Evolutionary conservation across 768 basidiomycete genomes (phyloP).

Genomic region (Paxillus ammoniavirescens): DNA sequence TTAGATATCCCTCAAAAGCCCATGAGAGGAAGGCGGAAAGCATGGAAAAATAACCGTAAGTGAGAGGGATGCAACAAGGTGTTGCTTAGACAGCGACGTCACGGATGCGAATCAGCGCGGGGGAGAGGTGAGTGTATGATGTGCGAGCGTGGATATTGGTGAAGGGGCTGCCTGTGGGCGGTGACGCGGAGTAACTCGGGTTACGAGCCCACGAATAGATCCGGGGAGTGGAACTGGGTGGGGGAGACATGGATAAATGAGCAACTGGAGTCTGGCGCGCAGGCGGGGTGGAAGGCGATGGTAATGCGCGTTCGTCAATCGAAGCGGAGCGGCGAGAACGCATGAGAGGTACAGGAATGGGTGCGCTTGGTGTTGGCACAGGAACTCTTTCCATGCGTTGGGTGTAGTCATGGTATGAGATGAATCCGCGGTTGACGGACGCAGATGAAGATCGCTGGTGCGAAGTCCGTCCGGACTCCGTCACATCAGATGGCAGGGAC

Average conservation of each 20-base stretch:
- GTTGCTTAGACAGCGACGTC: slow-evolving; percentile 30
- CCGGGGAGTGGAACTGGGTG: slow-evolving; percentile 54
- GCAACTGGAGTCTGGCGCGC: slow-evolving; percentile 21
- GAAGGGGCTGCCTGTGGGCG: slow-evolving; percentile 43
- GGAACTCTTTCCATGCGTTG: slow-evolving; percentile 8
- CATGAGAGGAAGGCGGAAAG: slow-evolving; percentile 5
- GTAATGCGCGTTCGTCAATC: slow-evolving; percentile 17
- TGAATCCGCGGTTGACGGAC: neutral
- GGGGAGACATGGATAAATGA: slow-evolving; percentile 45
- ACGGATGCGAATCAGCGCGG: slow-evolving; percentile 45
- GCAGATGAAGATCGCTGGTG: slow-evolving; percentile 5
- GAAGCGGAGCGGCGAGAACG: slow-evolving; percentile 19
- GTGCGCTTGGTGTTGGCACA: slow-evolving; percentile 23
- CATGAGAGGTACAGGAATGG: slow-evolving; percentile 28
- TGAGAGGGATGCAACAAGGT: slow-evolving; percentile 1
- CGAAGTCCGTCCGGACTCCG: slow-evolving; percentile 3
- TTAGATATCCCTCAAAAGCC: slow-evolving; percentile 12
- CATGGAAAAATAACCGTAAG: slow-evolving; percentile 5
- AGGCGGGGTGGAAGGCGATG: slow-evolving; percentile 33
- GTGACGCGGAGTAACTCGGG: slow-evolving; percentile 35
- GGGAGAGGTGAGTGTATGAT: slow-evolving; percentile 55
- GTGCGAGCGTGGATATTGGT: slow-evolving; percentile 58
- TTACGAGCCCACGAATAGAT: slow-evolving; percentile 53
- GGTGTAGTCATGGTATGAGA: slow-evolving; percentile 1
- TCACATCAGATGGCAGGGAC: neutral